phyloP scores from a whole-genome alignment of 305 asterid species.

The Fraxinus baroniana region DNA sequence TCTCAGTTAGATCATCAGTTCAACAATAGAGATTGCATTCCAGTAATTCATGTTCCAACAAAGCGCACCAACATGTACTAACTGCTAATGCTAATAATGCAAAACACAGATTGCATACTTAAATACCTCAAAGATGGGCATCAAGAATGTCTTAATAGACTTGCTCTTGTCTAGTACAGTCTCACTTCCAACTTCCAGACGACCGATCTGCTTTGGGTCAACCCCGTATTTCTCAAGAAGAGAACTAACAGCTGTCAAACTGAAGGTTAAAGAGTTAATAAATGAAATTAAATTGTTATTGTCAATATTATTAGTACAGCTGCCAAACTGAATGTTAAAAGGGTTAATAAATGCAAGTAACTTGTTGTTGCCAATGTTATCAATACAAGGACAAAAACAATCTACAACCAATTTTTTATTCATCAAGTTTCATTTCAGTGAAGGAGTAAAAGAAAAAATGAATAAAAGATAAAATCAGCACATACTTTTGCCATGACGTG shows the following conservation, averaged over 20 bases:
- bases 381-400: neutral
- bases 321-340: conserved; percentile 74
- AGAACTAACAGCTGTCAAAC: conserved; percentile 93
- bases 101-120: conserved; percentile 8
- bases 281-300: conserved; percentile 4
- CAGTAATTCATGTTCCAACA: conserved; percentile 9
- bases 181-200: conserved; percentile 98
- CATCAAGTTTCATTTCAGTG: neutral
- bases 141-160: conserved; percentile 96
- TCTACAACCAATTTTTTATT: conserved; percentile 4
- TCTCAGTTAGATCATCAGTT: too few relatives aligned
- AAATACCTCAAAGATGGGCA: conserved; percentile 95
- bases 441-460: neutral
- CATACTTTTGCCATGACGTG: neutral
- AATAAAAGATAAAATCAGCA: neutral
- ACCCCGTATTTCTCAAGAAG: conserved; percentile 82
- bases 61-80: neutral
- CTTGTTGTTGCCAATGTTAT: neutral
- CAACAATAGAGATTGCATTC: neutral
- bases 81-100: neutral
- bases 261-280: conserved; percentile 41
- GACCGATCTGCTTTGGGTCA: conserved; percentile 88
- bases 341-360: conserved; percentile 21
- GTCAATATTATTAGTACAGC: conserved; percentile 24
- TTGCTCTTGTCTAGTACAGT: conserved; percentile 98